Conservation (phyloP, 169 alveolate species). For the Plasmodium malariae region DNA sequence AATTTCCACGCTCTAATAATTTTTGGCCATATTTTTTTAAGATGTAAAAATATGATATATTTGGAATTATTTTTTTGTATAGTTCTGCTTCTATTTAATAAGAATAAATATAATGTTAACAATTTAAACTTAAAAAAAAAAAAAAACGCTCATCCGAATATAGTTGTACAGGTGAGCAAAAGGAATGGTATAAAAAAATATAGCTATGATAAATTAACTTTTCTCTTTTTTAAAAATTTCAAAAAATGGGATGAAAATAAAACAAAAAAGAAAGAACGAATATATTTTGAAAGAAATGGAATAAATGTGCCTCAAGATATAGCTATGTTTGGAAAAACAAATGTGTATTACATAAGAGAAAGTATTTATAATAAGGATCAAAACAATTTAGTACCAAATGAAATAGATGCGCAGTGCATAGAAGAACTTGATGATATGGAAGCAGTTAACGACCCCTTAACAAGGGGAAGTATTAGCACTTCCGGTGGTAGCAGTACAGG, state of each 20-base stretch:
- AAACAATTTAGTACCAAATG: slow-evolving; percentile 60
- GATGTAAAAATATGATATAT: slow-evolving; percentile 5
- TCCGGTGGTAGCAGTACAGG: background rate
- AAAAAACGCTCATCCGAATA: background rate
- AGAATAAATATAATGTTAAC: background rate
- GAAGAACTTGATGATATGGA: slow-evolving; percentile 41
- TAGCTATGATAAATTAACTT: background rate
- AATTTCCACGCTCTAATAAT: background rate
- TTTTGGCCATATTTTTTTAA: background rate
- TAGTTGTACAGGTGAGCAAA: background rate
- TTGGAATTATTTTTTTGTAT: background rate
- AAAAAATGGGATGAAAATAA: background rate
- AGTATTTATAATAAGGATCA: slow-evolving; percentile 37
- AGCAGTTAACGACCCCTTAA: background rate
- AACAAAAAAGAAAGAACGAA: background rate
- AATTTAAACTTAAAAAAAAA: background rate
- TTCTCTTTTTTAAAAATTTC: background rate
- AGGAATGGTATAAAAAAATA: background rate
- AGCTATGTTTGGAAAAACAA: slow-evolving; percentile 75
- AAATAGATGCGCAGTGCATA: slow-evolving; percentile 20
- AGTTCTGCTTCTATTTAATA: background rate
- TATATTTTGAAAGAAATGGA: slow-evolving; percentile 67
- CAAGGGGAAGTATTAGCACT: background rate
- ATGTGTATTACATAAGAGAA: slow-evolving; percentile 60
- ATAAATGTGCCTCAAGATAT: slow-evolving; percentile 62